Conservation (phyloP, 768 basidiomycete species). For the Lanmaoa pseudosensibilis region DNA sequence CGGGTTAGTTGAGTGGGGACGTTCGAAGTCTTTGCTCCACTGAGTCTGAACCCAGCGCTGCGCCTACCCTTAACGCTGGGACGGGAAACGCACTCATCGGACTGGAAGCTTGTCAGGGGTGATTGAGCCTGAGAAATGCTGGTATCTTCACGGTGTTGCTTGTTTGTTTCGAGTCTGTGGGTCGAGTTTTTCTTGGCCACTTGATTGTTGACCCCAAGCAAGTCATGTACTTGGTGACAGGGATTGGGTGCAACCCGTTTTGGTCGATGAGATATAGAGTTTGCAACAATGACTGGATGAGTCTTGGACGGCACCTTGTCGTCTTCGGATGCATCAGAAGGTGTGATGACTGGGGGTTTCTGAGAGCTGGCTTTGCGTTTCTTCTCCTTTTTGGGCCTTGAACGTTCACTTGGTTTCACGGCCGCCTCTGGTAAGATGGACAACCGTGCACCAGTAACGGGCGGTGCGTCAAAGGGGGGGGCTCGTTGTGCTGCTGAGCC, state of each 20-base stretch:
- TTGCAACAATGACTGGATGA: neutral
- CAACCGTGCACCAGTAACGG: neutral
- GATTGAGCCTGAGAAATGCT: neutral
- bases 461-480: neutral
- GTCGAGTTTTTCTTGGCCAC: neutral
- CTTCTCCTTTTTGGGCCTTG: slow-evolving; percentile 2
- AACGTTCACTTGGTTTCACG: neutral
- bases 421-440: neutral
- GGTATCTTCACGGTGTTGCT: neutral
- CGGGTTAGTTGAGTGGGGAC: neutral
- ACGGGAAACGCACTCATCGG: neutral
- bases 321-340: slow-evolving; percentile 26
- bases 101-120: neutral
- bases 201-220: neutral
- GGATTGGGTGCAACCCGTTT: slow-evolving; percentile 13
- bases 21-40: neutral
- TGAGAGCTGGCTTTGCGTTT: slow-evolving; percentile 29
- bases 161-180: neutral
- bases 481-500: neutral
- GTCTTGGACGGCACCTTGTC: slow-evolving; percentile 9
- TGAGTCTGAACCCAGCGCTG: neutral
- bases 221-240: neutral
- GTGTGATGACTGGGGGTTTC: slow-evolving; percentile 14
- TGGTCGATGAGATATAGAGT: slow-evolving; percentile 5
- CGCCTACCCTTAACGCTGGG: neutral